These are phyloP conservation scores for Sclerotinia nivalis DNA, from an alignment of 2,329 filamentous ascomycete species.

Conservation along the genomic window DNA sequence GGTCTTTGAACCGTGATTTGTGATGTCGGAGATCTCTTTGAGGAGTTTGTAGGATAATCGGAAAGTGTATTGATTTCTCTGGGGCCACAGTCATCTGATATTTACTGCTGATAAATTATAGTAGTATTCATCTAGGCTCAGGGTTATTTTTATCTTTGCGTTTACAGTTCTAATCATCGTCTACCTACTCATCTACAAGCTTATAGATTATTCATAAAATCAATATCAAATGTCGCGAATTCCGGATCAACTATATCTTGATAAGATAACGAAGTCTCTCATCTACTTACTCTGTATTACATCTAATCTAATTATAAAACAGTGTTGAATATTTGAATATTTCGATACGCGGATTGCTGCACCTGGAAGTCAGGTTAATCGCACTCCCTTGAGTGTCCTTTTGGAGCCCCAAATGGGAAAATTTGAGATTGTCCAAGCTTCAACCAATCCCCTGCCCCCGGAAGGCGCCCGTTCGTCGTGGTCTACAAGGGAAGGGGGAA, in stretches of 20 bases:
- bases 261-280: neutral
- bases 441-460: constrained; percentile 21
- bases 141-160: neutral
- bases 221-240: neutral
- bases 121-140: neutral
- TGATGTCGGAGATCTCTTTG: too few relatives aligned
- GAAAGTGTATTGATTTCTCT: neutral
- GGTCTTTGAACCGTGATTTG: too few relatives aligned
- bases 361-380: neutral
- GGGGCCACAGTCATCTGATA: neutral
- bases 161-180: neutral
- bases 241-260: neutral
- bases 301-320: neutral
- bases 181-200: too few relatives aligned
- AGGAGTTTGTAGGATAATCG: neutral
- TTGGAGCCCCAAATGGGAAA: constrained; percentile 6
- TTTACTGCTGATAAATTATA: neutral
- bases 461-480: constrained; percentile 15
- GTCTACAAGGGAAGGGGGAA: constrained; percentile 13
- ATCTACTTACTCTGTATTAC: neutral
- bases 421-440: constrained; percentile 30
- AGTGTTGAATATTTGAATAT: neutral
- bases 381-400: neutral
- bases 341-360: neutral
- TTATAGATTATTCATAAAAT: too few relatives aligned